These are phyloP conservation scores for Salvia hispanica DNA, from an alignment of 257 asterid genomes.

Conservation along the genomic window DNA sequence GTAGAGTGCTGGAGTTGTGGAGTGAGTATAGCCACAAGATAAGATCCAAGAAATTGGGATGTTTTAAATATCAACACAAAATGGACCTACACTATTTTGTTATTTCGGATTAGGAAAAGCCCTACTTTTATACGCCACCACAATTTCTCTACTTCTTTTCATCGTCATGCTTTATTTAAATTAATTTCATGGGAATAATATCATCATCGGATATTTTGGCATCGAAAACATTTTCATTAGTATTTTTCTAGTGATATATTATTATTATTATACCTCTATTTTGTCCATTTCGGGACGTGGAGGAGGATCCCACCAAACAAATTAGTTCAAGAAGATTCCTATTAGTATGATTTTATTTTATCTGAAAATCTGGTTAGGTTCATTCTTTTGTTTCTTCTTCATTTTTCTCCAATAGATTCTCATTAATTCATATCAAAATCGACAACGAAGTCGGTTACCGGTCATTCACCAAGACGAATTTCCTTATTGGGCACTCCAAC, in stretches of 20 bases:
- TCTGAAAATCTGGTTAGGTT: background rate
- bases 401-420: background rate
- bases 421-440: too few species aligned
- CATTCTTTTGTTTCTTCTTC: background rate
- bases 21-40: constrained; percentile 32
- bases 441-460: background rate
- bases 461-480: background rate
- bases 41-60: constrained; percentile 30
- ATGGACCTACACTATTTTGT: constrained; percentile 30
- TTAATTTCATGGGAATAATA: background rate
- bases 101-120: constrained; percentile 4
- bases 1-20: constrained; percentile 23
- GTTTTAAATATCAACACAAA: constrained; percentile 28
- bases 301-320: background rate
- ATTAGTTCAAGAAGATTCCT: background rate
- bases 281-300: constrained; percentile 4
- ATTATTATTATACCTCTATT: background rate
- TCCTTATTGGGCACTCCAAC: too few species aligned
- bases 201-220: background rate
- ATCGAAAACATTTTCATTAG: background rate
- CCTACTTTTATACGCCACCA: constrained; percentile 29
- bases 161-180: background rate
- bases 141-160: constrained; percentile 19
- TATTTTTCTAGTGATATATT: background rate
- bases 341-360: background rate